phyloP scores from a whole-genome alignment of 2,329 filamentous ascomycete species.

The Colletotrichum lentis region DNA sequence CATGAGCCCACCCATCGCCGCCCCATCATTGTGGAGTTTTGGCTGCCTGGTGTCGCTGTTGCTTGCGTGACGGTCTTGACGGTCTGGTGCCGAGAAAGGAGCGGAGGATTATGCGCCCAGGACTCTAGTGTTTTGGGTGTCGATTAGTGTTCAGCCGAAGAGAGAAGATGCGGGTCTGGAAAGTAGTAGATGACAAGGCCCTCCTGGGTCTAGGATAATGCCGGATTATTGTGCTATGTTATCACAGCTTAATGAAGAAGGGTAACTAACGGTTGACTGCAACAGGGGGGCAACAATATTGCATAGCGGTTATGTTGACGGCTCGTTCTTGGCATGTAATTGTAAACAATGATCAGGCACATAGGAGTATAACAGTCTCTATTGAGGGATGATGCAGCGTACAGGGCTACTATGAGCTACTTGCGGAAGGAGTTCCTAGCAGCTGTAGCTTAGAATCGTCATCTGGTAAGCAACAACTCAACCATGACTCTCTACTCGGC shows the following conservation, averaged over 20 bases:
- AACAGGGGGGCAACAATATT: neutral
- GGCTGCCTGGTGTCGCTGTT: neutral
- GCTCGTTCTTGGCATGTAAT: neutral
- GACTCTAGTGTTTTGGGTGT: neutral
- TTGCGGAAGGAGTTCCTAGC: too few species aligned
- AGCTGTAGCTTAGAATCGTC: too few species aligned
- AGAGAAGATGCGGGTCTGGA: neutral
- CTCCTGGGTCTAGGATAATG: neutral
- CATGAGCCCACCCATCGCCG: too few species aligned
- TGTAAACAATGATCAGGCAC: neutral
- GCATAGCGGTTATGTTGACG: neutral
- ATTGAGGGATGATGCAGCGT: neutral
- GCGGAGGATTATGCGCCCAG: neutral
- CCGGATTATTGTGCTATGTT: neutral
- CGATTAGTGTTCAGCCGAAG: neutral
- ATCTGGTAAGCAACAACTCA: too few species aligned
- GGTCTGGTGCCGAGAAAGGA: neutral
- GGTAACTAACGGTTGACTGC: neutral
- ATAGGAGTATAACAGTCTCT: neutral
- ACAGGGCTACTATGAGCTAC: neutral
- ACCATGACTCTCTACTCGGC: too few species aligned
- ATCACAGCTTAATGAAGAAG: too few species aligned
- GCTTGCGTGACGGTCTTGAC: neutral
- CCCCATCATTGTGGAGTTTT: neutral
- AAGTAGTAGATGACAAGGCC: too few species aligned